These are phyloP conservation scores for Tetrastigma voinierianum DNA, from an alignment of 164 flowering plant species.

Conservation along the genomic window DNA sequence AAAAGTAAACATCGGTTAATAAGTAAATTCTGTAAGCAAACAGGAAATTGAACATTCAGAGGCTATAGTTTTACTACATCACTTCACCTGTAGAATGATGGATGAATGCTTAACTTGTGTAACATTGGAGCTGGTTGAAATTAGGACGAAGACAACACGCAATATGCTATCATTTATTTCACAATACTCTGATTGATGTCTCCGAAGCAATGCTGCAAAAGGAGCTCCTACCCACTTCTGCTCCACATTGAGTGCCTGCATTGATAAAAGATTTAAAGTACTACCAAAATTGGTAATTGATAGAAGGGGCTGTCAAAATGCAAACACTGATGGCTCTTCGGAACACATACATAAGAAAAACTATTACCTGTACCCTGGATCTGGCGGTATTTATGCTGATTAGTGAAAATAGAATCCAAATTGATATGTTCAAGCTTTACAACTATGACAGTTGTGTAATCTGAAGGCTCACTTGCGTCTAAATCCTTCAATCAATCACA, in stretches of 20 bases:
- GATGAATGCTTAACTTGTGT: constrained; percentile 71
- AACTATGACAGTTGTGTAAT: constrained; percentile 46
- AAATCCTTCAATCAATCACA: constrained; percentile 42
- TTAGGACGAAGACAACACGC: constrained; percentile 46
- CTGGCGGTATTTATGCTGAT: constrained; percentile 46
- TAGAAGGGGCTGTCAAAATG: background rate
- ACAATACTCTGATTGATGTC: constrained; percentile 46
- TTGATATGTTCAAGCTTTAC: constrained; percentile 56
- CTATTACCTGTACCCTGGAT: constrained; percentile 62
- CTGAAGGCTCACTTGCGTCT: constrained; percentile 32
- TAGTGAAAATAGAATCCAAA: constrained; percentile 52
- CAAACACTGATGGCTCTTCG: background rate
- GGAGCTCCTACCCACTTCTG: constrained; percentile 94
- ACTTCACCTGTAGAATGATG: constrained; percentile 74
- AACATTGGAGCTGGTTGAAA: constrained; percentile 55
- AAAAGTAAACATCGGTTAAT: no score
- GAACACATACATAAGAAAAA: constrained; percentile 5
- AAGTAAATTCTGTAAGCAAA: background rate
- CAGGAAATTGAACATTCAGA: background rate
- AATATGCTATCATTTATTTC: constrained; percentile 46
- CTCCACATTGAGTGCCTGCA: constrained; percentile 77
- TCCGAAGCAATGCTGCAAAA: constrained; percentile 80
- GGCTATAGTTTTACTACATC: background rate
- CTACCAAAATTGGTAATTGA: constrained; percentile 2
- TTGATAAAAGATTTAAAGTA: constrained; percentile 4